Evolutionary conservation across 192 early-diverging fungal genomes (phyloP), one percentile per base, ranked within the genome.

Genomic region (Podila minutissima): DNA sequence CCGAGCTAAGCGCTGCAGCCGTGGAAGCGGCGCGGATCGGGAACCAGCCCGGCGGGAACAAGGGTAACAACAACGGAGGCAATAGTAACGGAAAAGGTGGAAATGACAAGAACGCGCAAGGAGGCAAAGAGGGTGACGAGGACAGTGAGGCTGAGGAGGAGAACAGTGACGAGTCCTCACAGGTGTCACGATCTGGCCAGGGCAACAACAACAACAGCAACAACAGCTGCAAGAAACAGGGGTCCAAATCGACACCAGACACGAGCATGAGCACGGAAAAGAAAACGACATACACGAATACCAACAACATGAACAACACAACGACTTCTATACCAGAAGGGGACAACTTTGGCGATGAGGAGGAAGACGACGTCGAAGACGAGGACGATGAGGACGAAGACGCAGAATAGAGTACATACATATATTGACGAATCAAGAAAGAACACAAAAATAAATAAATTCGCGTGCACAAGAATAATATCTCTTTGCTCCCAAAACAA

Each of bases 1-100:
- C 71, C 1, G 70, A 81, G 59, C 66, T 69, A 57, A 76, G 64
- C 33, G 74, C 78, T 8, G 70, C 62, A 0, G 79, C 75, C 0
- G 57, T 84, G 8, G 82, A 84, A 57, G 82, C 66, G 9, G 68
- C 75, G 4, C 61, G 79, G 12, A 71, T 67, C 19, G 88, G 70
- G 15, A 69, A 74, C 57, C 69, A 69, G 63, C 66, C 38, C 29
- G 72, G 73, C 38, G 77, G 71, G 61, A 75, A 64, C 4, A 74
- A 63, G 53, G 74, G 46, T 2, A 64, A 64, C 26, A 51, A 50
- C 57, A 71, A 17, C 1, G 64, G 35, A 0, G 57, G 31, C 49
- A 57, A 48, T 58, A 66, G 6, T 38, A 51, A 48, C 13, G 32
- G 33, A 3, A 22, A 41, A 31, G 32, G 53, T 67, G 15, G 17